Evolutionary conservation across 2,329 filamentous ascomycete species (phyloP).

Genomic region (Colletotrichum godetiae): DNA sequence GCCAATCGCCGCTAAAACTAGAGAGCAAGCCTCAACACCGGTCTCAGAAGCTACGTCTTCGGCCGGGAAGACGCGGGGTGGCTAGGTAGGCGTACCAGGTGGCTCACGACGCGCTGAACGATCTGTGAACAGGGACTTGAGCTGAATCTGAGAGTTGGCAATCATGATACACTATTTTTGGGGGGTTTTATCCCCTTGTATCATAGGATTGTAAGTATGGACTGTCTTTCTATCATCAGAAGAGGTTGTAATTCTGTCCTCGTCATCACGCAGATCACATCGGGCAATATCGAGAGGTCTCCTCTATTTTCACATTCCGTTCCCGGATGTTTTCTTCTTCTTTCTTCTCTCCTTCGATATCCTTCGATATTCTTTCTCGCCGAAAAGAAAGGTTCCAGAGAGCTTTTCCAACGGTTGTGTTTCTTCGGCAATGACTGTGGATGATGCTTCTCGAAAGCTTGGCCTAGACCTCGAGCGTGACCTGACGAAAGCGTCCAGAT

Average conservation of each 20-base stretch:
- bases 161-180: background rate
- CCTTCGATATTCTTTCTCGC: background rate
- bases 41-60: background rate
- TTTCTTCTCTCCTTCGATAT: background rate
- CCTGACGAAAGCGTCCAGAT: slow-evolving; percentile 8
- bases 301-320: background rate
- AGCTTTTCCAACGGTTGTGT: background rate
- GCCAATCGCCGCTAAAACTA: background rate
- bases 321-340: background rate
- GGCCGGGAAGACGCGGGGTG: background rate
- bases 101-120: background rate
- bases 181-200: background rate
- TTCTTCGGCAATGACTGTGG: background rate
- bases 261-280: background rate
- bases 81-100: background rate
- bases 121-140: background rate
- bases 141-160: background rate
- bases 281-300: background rate
- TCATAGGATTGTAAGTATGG: background rate
- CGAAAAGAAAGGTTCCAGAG: background rate
- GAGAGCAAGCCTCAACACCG: background rate
- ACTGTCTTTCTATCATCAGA: background rate
- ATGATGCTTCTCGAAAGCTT: background rate
- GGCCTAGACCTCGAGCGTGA: background rate
- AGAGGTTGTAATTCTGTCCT: background rate